Percentiles rank a stretch among this genome's conserved stretches.
phyloP scores from a whole-genome alignment of 495 filamentous ascomycete genomes.

The Darksidea phi region DNA sequence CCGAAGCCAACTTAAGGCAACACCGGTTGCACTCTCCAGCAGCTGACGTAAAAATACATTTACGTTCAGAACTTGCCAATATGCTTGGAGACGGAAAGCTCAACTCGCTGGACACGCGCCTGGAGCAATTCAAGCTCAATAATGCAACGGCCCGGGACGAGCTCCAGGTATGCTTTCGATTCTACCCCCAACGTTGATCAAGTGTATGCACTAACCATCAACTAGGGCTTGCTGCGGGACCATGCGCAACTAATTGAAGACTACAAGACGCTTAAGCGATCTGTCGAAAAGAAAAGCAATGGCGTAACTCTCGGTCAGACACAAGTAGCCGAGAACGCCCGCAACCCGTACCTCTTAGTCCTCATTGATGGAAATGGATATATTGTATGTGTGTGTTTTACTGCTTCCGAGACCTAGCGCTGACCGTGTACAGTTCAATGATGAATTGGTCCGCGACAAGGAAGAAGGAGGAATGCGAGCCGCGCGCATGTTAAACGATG shows the following conservation, averaged over 20 bases:
- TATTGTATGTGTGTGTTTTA: constrained; percentile 40
- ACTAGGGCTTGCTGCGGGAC: constrained; percentile 28
- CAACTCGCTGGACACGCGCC: constrained; percentile 21
- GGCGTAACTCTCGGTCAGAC: constrained; percentile 44
- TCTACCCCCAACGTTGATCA: background rate
- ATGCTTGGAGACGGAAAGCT: constrained; percentile 22
- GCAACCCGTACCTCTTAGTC: constrained; percentile 61
- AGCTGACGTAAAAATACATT: too few relatives aligned
- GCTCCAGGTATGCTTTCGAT: constrained; percentile 19
- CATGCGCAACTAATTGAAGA: constrained; percentile 47
- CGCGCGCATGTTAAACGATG: constrained; percentile 53
- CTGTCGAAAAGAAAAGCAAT: constrained; percentile 53
- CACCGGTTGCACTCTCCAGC: too few relatives aligned
- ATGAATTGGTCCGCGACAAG: constrained; percentile 52
- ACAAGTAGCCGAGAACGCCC: constrained; percentile 55
- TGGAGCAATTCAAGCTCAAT: constrained; percentile 24
- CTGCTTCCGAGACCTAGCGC: background rate
- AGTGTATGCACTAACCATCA: background rate
- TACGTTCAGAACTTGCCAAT: background rate
- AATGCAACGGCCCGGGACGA: constrained; percentile 13
- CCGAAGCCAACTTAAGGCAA: too few relatives aligned
- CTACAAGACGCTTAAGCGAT: constrained; percentile 56
- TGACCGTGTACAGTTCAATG: constrained; percentile 50
- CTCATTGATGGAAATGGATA: constrained; percentile 64
- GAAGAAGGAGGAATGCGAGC: constrained; percentile 58